phyloP scores from a whole-genome alignment of 225 moss, liverwort and hornwort species.

The Ulota crispa region DNA sequence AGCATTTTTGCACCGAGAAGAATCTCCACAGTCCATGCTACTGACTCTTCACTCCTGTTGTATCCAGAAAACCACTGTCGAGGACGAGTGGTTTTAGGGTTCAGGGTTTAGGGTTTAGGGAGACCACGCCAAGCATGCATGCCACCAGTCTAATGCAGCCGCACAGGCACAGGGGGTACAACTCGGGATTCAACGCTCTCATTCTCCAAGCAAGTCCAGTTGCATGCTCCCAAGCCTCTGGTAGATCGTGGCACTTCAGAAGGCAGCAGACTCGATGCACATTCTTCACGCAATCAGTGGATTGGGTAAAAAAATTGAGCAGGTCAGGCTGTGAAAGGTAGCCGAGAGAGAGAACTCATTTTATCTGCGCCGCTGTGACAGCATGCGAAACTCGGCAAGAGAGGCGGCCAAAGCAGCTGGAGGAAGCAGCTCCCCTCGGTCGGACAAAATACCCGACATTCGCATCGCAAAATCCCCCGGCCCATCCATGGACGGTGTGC shows the following conservation, averaged over 20 bases:
- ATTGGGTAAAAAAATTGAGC: background rate
- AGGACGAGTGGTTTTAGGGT: background rate
- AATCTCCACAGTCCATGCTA: background rate
- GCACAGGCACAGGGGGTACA: background rate
- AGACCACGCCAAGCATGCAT: background rate
- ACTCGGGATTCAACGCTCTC: background rate
- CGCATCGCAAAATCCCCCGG: constrained; percentile 44
- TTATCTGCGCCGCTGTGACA: constrained; percentile 54
- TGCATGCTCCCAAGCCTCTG: background rate
- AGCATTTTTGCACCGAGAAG: constrained; percentile 2
- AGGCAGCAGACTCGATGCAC: background rate
- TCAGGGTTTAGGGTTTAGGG: background rate
- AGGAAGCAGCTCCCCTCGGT: constrained; percentile 56
- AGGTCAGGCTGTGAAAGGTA: background rate
- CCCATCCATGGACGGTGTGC: constrained; percentile 43
- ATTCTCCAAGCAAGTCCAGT: background rate
- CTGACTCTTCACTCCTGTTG: background rate
- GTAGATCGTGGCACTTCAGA: background rate
- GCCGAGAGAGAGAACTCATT: background rate
- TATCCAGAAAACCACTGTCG: background rate
- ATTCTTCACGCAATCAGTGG: background rate
- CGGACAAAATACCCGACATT: constrained; percentile 43
- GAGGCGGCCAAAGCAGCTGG: constrained; percentile 62
- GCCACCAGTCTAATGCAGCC: background rate
- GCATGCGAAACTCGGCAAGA: constrained; percentile 51